phyloP scores from a whole-genome alignment of 768 basidiomycete species.

The Dentipellis fragilis region DNA sequence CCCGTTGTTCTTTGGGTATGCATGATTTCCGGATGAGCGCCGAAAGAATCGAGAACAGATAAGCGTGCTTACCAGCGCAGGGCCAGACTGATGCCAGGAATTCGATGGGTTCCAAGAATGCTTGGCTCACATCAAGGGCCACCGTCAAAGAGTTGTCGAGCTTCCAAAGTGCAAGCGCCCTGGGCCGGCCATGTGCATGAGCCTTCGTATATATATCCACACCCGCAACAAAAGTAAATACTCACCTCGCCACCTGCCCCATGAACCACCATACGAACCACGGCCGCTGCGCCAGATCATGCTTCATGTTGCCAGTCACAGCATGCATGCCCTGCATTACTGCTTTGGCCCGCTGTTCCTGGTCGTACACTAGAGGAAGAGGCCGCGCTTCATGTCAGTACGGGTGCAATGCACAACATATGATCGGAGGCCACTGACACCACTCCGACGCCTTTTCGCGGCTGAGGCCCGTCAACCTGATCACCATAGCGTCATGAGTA shows the following conservation, averaged over 20 bases:
- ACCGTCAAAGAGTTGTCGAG: conserved; percentile 44
- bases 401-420: conserved; percentile 8
- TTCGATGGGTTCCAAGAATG: conserved; percentile 35
- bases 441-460: conserved; percentile 55
- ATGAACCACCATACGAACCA: conserved; percentile 68
- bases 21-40: not conserved
- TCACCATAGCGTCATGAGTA: conserved; percentile 34
- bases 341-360: conserved; percentile 34
- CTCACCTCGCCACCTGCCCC: conserved; percentile 50
- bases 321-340: conserved; percentile 46
- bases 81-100: conserved; percentile 7
- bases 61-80: conserved; percentile 4
- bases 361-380: conserved; percentile 6
- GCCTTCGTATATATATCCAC: not conserved
- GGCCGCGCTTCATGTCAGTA: not conserved
- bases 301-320: conserved; percentile 39
- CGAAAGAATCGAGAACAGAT: not conserved
- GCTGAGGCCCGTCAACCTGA: conserved; percentile 17
- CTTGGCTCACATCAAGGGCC: conserved; percentile 50
- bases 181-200: conserved; percentile 16
- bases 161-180: conserved; percentile 46
- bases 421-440: conserved; percentile 32
- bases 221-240: conserved; percentile 1
- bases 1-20: not conserved
- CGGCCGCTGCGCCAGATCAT: conserved; percentile 42